Evolutionary conservation across 2,329 filamentous ascomycete genomes (phyloP), one percentile per base, ranked within the genome.

Genomic region (Fusarium metavorans): DNA sequence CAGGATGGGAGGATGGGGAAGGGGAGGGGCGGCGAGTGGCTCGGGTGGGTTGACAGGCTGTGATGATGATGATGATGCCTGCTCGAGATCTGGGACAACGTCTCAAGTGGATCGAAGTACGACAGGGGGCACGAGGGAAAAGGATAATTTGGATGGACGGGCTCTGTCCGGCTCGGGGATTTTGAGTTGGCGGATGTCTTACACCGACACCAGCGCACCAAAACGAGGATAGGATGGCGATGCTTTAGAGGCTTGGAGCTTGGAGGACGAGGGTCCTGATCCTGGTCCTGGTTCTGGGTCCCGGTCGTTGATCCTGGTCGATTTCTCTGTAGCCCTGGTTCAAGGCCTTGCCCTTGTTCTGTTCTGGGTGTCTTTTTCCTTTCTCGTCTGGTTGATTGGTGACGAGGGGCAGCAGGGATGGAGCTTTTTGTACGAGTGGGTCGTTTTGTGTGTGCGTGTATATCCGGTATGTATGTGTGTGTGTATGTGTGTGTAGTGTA

Each of bases 171-270:
- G 72, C 66, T 75, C 73, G 70, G 74, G 74, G 67, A 72, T 74
- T 78, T 77, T 76, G 72, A 76, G 76, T 77, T 76, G 76, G 72
- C 64, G 60, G 58, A 72, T 77, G 76, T 77, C 76, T 77, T 76
- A 77, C 70, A 75, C 69, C 66, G 63, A 66, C 54, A 57, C 54
- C 30, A 66, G 43, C 37, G 18, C 54, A 59, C 9, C 41, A 37
- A 45, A 32, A 23, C 54, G 70, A 58, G 66, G 62, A 56, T 43
- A 58, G 66, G 62, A 56, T 43, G 48, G 67, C 56, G 67, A 58
- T 58, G 45, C 37, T 69, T 48, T 64, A n/a, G 71, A 66, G 64
- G 68, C 54, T 62, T 73, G 71, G n/a, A 52, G 62, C 41, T 48
- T 62, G 59, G 63, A 56, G 45, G 20, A 59, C 48, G 64, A 50